Base-by-base conservation (phyloP, 192 early-diverging fungal species). In the Rhizoclosmatium sp. region DNA sequence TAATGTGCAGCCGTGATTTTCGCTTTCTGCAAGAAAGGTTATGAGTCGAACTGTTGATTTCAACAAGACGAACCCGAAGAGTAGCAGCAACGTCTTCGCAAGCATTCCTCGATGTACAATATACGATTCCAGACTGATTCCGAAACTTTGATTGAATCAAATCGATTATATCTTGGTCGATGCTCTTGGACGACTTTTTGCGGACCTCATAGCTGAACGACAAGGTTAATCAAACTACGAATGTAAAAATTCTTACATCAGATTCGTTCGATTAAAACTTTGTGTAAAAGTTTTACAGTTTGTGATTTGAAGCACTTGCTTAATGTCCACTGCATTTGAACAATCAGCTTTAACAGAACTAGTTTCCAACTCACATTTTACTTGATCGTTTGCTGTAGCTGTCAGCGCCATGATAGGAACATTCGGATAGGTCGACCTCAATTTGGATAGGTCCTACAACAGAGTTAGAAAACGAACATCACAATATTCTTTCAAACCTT, bases 391-490 rank as follows among this genome's bases (percentile, higher is more conserved):
- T 1, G 97, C 97, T 0, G 97, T 99, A 2, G 97, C 97, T 0
- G 97, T 99, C 51, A 99, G 82, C 21, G 97, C 97, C 93, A 97
- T 98, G 16, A 96, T 85, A 0, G 96, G 96, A 0, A 97, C 86
- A 19, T 89, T 86, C 0, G 93, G 92, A 78, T 92, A 99, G 14
- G 80, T 80, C n/a, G 78, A 51, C 76, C 92, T 89, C 45, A 95
- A 87, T 2, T 74, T 76, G 3, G 92, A 91, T 12, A 98, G 78
- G 12, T 85, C 78, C 78, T 82, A 47, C 4, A 16, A 47, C 9
- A 76, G 4, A 81, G 65, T 42, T 31, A 61, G 16, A 65, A 74
- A 61, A 47, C 21, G 58, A 1, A 59, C n/a, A 65, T 9, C 42
- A 21, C 31, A 31, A 48, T 58, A 12, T 40, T 72, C 2, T 23